Conservation (phyloP, 345 rosid genomes). For the Populus nigra region DNA sequence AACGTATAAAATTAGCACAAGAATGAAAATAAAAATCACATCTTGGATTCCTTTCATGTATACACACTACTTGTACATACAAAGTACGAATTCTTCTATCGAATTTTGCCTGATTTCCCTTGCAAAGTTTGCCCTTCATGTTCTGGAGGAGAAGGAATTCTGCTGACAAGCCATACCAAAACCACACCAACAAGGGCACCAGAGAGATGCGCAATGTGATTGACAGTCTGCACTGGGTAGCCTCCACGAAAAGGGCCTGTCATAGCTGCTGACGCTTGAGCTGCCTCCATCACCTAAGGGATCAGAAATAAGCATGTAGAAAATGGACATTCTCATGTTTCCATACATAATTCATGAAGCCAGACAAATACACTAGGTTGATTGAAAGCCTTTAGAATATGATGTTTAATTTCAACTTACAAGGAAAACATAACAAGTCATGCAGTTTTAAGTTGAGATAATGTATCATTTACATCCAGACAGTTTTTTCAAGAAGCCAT, state of each 20-base stretch:
- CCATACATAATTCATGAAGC: neutral
- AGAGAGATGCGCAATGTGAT: conserved; percentile 89
- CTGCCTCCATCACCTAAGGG: conserved; percentile 85
- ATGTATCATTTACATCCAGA: neutral
- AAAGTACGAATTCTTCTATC: neutral
- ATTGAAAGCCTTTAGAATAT: neutral
- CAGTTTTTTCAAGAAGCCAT: neutral
- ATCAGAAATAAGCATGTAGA: conserved; percentile 7
- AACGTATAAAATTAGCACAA: neutral
- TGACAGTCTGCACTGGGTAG: conserved; percentile 63
- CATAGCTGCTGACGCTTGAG: conserved; percentile 79
- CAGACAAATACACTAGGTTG: neutral
- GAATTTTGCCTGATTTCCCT: conserved; percentile 27
- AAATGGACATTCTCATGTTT: neutral
- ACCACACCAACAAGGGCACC: conserved; percentile 83
- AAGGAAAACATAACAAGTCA: neutral
- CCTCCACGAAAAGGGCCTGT: conserved; percentile 53
- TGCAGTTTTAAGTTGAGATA: neutral
- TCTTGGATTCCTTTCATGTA: neutral
- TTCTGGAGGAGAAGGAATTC: conserved; percentile 54
- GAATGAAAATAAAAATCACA: neutral
- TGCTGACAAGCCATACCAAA: conserved; percentile 81
- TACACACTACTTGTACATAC: neutral
- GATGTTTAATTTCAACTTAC: neutral
- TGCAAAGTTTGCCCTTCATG: conserved; percentile 22